Conservation (phyloP, 495 filamentous ascomycete genomes). For the Clavariopsis aquatica region DNA sequence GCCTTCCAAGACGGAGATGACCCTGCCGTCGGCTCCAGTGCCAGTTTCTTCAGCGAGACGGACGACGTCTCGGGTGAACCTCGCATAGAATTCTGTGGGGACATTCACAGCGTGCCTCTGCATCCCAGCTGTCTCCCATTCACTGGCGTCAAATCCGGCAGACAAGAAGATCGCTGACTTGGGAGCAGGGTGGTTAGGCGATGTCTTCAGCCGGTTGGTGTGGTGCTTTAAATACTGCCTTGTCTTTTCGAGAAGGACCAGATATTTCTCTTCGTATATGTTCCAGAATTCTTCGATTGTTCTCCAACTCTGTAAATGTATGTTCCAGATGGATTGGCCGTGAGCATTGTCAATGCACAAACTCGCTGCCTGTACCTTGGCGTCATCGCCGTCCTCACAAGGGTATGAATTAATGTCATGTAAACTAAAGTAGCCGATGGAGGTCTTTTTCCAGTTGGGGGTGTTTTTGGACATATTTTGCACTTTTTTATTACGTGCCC, state of each 20-base stretch:
- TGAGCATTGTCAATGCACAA: constrained; percentile 90
- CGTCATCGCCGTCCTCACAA: constrained; percentile 83
- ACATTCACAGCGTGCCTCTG: constrained; percentile 93
- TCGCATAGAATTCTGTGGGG: constrained; percentile 93
- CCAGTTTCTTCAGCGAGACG: constrained; percentile 78
- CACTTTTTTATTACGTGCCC: constrained; percentile 74
- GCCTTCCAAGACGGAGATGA: constrained; percentile 92
- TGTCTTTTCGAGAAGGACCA: constrained; percentile 73
- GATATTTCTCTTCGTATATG: constrained; percentile 76
- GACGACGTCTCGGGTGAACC: constrained; percentile 81
- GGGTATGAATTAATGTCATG: constrained; percentile 99
- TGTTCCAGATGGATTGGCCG: constrained; percentile 90
- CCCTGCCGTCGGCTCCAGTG: constrained; percentile 72
- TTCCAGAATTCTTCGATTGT: constrained; percentile 82
- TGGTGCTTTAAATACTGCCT: constrained; percentile 70
- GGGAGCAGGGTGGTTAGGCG: constrained; percentile 57
- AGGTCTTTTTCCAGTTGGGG: constrained; percentile 70
- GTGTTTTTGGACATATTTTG: constrained; percentile 62
- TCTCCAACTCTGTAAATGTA: constrained; percentile 89
- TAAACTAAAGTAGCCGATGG: constrained; percentile 91
- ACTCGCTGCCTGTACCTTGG: constrained; percentile 88
- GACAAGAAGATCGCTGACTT: constrained; percentile 90
- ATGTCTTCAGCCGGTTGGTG: constrained; percentile 59
- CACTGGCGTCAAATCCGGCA: constrained; percentile 94
- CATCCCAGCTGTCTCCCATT: constrained; percentile 90